phyloP scores from a whole-genome alignment of 306 rosid genomes.

The Casuarina cunninghamiana region DNA sequence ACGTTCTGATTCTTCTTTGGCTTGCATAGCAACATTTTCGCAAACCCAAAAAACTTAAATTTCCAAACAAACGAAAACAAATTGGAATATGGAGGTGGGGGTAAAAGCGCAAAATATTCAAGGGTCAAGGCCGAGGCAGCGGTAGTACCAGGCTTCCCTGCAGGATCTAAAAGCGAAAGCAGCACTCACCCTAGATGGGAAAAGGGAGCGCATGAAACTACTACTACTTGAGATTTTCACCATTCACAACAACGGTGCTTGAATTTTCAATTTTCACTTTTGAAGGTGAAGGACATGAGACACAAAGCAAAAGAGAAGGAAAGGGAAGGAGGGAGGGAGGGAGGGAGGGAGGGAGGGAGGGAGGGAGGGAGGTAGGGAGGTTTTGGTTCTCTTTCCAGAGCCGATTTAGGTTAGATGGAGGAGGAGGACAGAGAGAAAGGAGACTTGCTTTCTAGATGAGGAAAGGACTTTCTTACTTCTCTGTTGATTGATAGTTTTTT shows the following conservation, averaged over 20 bases:
- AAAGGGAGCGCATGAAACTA: slow-evolving; percentile 81
- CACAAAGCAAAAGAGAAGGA: not conserved
- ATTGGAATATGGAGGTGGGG: not conserved
- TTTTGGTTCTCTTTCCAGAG: not conserved
- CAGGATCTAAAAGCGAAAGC: slow-evolving; percentile 76
- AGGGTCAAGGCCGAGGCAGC: slow-evolving; percentile 97
- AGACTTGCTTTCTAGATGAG: not conserved
- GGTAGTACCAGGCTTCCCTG: slow-evolving; percentile 97
- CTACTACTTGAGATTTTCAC: slow-evolving; percentile 64
- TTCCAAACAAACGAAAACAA: not conserved
- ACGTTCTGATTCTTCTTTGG: slow-evolving; percentile 70
- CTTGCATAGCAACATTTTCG: slow-evolving; percentile 72
- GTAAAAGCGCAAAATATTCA: slow-evolving; percentile 23
- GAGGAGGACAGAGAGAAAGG: not conserved
- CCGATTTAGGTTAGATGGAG: not conserved
- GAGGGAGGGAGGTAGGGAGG: no score
- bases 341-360: no score
- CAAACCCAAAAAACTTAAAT: not conserved
- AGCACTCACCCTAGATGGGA: slow-evolving; percentile 74
- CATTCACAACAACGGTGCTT: slow-evolving; percentile 64
- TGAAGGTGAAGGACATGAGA: not conserved
- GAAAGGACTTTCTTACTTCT: not conserved
- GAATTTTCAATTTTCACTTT: not conserved
- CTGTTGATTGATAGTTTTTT: no score
- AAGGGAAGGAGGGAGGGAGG: not conserved